These are phyloP conservation scores for Bisporella sp. DNA, from an alignment of 2,329 filamentous ascomycete species.

Conservation along the genomic window DNA sequence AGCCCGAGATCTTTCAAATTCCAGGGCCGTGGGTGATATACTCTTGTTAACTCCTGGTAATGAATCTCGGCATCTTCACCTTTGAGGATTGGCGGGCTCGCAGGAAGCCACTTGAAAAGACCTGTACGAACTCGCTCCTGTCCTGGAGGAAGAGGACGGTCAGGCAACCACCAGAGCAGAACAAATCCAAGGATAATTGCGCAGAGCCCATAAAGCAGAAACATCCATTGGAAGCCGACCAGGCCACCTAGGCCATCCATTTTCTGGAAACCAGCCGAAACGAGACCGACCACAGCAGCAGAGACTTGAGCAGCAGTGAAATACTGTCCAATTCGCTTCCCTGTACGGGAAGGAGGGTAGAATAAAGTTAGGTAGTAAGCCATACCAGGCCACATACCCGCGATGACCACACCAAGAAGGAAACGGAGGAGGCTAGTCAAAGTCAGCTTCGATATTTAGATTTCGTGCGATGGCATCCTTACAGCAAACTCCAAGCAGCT, in stretches of 20 bases:
- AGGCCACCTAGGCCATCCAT: conserved; percentile 76
- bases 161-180: conserved; percentile 86
- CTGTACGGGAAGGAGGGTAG: conserved; percentile 80
- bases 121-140: conserved; percentile 37
- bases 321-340: conserved; percentile 83
- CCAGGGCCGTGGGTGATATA: conserved; percentile 74
- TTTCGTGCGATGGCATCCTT: conserved; percentile 2
- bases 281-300: conserved; percentile 80
- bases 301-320: conserved; percentile 86
- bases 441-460: background rate
- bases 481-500: conserved; percentile 68
- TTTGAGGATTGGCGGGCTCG: conserved; percentile 61
- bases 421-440: conserved; percentile 62
- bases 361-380: conserved; percentile 87
- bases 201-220: conserved; percentile 75
- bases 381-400: conserved; percentile 95
- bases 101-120: conserved; percentile 59
- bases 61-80: conserved; percentile 76
- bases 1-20: conserved; percentile 59
- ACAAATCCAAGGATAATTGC: conserved; percentile 64
- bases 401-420: conserved; percentile 78
- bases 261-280: conserved; percentile 84
- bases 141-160: conserved; percentile 72
- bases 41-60: conserved; percentile 73
- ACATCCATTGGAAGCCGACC: conserved; percentile 89